Evolutionary conservation across 129 eudicot species (phyloP).

Genomic region (Sambucus nigra): DNA sequence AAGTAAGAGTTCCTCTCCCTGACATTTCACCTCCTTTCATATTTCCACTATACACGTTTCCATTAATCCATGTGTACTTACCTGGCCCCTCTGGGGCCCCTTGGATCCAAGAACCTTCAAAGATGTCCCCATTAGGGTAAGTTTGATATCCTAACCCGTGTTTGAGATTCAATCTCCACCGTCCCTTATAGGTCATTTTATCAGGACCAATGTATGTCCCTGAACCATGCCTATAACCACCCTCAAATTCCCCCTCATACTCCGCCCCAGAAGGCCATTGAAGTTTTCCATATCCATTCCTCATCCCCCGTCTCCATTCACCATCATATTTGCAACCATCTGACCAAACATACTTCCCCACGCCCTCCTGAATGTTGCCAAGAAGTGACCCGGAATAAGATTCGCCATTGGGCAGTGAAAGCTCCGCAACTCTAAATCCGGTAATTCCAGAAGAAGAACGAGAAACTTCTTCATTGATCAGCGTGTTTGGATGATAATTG

Average conservation of each 20-base stretch:
- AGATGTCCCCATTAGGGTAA: slow-evolving; percentile 69
- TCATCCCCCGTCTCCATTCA: slow-evolving; percentile 75
- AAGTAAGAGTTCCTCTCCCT: slow-evolving; percentile 70
- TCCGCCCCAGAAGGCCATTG: slow-evolving; percentile 71
- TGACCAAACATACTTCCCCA: slow-evolving; percentile 73
- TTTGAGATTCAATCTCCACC: slow-evolving; percentile 76
- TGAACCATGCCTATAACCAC: slow-evolving; percentile 78
- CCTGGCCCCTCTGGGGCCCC: slow-evolving; percentile 96
- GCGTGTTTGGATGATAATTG: slow-evolving; percentile 10
- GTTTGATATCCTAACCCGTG: slow-evolving; percentile 84
- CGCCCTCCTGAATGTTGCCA: slow-evolving; percentile 68
- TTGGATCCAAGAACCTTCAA: slow-evolving; percentile 97
- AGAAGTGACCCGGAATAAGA: slow-evolving; percentile 55
- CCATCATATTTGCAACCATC: slow-evolving; percentile 74
- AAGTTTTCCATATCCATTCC: slow-evolving; percentile 73
- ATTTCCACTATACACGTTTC: slow-evolving; percentile 65
- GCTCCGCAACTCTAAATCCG: slow-evolving; percentile 45
- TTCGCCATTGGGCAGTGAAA: slow-evolving; percentile 55
- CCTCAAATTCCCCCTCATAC: slow-evolving; percentile 85
- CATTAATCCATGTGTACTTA: slow-evolving; percentile 73
- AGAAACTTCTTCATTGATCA: slow-evolving; percentile 44
- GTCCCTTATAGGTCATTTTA: slow-evolving; percentile 57
- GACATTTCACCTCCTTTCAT: slow-evolving; percentile 84
- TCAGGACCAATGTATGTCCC: slow-evolving; percentile 59
- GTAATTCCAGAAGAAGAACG: slow-evolving; percentile 38